Base-by-base conservation (phyloP, 1,284 basidiomycete genomes). In the Ceratobasidium sp. region DNA sequence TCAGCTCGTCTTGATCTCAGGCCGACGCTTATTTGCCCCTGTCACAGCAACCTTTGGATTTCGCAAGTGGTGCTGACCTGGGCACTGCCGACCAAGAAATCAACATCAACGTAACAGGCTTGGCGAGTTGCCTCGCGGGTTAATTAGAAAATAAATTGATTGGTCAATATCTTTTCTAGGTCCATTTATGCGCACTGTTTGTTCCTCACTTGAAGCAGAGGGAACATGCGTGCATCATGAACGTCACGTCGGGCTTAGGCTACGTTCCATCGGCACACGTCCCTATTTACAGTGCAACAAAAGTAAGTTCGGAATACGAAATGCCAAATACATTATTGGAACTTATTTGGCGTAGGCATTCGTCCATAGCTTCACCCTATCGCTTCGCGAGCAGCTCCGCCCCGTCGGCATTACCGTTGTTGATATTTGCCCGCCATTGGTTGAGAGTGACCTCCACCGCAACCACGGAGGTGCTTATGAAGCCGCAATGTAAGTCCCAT, bases 391-490 rank as follows among this genome's bases (percentile, higher is more conserved):
- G 43, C 59, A 62, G 39, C 39, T 62, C 5, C 59, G 59, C 22
- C 37, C 59, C 5, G 43, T 39, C 4, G 76, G 76, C 22, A 77
- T 80, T 68, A 77, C 76, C 59, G 75, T 80, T 24, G 75, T 79
- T 0, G 79, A 80, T 65, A 78, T 80, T 48, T 76, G 74, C 0
- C 79, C 78, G 13, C 79, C 79, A n/a, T 41, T 63, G 19, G 79
- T 80, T 0, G 78, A 79, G 49, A 77, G 43, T 19, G 43, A 46
- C 43, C 43, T 46, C 43, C 43, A 46, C 43, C 43, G 43, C 19
- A 46, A 46, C 19, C 43, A 46, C 43, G 19, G 19, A 19, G 43
- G 19, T 9, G 9, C 8, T 9, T 46, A 9, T 19, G 43, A 46
- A 46, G 43, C 43, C 9, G 43, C 43, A 19, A 8, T 46, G 43